Conservation (phyloP, 306 rosid genomes). For the Cucurbita moschata region DNA sequence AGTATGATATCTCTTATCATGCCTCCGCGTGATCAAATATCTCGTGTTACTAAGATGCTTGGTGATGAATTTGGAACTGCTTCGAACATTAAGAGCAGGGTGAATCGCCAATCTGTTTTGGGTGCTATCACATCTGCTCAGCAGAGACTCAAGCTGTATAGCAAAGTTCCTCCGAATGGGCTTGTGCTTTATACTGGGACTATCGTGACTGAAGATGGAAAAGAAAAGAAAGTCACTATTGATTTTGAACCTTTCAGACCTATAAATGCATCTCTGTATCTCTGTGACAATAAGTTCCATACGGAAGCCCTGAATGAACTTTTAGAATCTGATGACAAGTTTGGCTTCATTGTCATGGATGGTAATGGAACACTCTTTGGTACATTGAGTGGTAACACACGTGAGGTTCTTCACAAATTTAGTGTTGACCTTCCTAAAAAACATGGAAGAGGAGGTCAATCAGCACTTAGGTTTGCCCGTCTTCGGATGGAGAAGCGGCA, state of each 20-base stretch:
- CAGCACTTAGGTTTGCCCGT: slow-evolving; percentile 84
- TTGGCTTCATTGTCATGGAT: slow-evolving; percentile 82
- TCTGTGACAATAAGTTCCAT: slow-evolving; percentile 80
- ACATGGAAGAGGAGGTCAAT: slow-evolving; percentile 93
- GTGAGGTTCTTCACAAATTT: slow-evolving; percentile 80
- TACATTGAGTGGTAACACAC: slow-evolving; percentile 73
- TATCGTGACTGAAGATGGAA: slow-evolving; percentile 77
- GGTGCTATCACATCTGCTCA: slow-evolving; percentile 89
- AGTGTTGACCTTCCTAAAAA: slow-evolving; percentile 79
- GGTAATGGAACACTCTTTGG: slow-evolving; percentile 91
- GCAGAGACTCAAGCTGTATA: slow-evolving; percentile 75
- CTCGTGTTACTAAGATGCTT: slow-evolving; percentile 87
- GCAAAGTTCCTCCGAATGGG: slow-evolving; percentile 81
- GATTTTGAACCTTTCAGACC: slow-evolving; percentile 91
- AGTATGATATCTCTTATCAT: slow-evolving; percentile 89
- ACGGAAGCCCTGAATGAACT: slow-evolving; percentile 82
- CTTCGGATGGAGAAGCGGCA: slow-evolving; percentile 87
- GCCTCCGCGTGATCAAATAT: slow-evolving; percentile 89
- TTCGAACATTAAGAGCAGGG: slow-evolving; percentile 84
- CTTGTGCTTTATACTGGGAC: slow-evolving; percentile 79
- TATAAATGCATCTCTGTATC: slow-evolving; percentile 76
- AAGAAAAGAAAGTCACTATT: slow-evolving; percentile 83
- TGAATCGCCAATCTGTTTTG: slow-evolving; percentile 73
- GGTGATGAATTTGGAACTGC: slow-evolving; percentile 96
- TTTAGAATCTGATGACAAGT: slow-evolving; percentile 79